These are phyloP conservation scores for Tulasnella sp. DNA, from an alignment of 768 basidiomycete species.

Conservation along the genomic window DNA sequence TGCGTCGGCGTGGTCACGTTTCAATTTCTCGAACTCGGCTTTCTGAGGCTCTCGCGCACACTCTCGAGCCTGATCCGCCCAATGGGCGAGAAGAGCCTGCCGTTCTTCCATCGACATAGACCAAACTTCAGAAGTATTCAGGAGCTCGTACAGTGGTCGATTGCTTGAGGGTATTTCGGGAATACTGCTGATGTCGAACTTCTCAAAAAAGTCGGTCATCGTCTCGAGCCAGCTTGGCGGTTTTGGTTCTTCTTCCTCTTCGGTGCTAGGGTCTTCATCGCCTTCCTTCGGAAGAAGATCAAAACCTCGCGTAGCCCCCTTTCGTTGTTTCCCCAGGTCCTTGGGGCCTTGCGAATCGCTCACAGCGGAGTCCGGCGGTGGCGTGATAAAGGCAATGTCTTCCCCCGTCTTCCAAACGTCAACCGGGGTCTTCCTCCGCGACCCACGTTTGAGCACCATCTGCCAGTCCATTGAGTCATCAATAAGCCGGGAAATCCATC, in stretches of 20 bases:
- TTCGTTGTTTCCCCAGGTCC: background rate
- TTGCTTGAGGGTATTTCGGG: constrained; percentile 41
- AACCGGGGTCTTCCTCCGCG: constrained; percentile 34
- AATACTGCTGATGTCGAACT: constrained; percentile 37
- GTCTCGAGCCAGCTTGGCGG: background rate
- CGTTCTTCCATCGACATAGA: constrained; percentile 51
- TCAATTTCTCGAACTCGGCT: constrained; percentile 44
- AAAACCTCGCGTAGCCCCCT: background rate
- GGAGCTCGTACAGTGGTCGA: constrained; percentile 42
- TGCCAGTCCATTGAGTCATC: constrained; percentile 24
- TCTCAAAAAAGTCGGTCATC: background rate
- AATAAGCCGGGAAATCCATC: constrained; percentile 42
- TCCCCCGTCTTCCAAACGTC: constrained; percentile 48
- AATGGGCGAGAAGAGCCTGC: constrained; percentile 42
- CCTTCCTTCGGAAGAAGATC: background rate
- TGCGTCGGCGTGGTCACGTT: constrained; percentile 44
- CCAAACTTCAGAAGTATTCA: constrained; percentile 48
- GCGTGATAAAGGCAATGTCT: constrained; percentile 45
- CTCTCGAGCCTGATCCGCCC: constrained; percentile 45
- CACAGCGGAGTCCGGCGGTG: background rate
- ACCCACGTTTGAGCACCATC: background rate
- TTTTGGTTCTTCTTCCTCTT: background rate
- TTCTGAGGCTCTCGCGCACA: constrained; percentile 35
- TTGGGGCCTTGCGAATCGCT: background rate
- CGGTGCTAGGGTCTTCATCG: background rate